Percentiles rank a stretch among this genome's conserved stretches.
These are phyloP conservation scores for Corynascus novoguineensis DNA, from an alignment of 495 filamentous ascomycete genomes.

Conservation along the genomic window DNA sequence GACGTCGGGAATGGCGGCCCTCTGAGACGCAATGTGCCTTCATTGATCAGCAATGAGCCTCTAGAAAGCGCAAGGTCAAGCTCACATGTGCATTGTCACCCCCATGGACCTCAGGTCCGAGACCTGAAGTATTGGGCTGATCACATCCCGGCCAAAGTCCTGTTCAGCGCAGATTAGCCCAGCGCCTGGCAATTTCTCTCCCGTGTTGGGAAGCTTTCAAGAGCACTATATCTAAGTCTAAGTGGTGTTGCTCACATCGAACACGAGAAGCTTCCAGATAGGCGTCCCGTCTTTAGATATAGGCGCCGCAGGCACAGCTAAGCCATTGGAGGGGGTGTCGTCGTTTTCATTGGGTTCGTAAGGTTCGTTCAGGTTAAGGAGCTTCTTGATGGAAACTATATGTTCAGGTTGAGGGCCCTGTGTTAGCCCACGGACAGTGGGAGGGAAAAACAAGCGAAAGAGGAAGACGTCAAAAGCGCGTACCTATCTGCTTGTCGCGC, in stretches of 20 bases:
- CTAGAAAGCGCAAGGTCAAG: not conserved
- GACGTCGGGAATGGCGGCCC: slow-evolving; percentile 93
- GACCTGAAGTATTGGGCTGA: slow-evolving; percentile 90
- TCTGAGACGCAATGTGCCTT: slow-evolving; percentile 66
- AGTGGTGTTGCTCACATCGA: slow-evolving; percentile 23
- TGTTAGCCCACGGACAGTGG: no score
- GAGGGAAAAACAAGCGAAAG: slow-evolving; percentile 1
- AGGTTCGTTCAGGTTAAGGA: slow-evolving; percentile 88
- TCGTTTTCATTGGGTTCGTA: slow-evolving; percentile 49
- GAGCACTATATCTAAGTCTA: no score
- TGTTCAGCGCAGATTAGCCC: slow-evolving; percentile 20
- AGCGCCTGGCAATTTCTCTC: slow-evolving; percentile 4
- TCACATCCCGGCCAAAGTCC: slow-evolving; percentile 60
- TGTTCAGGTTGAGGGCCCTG: no score
- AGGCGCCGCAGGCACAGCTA: slow-evolving; percentile 64
- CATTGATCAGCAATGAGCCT: not conserved
- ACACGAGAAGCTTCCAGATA: slow-evolving; percentile 48
- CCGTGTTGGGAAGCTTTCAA: no score
- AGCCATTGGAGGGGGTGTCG: slow-evolving; percentile 55
- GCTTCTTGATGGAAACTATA: slow-evolving; percentile 86
- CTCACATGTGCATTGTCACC: slow-evolving; percentile 86
- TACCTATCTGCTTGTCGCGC: slow-evolving; percentile 94
- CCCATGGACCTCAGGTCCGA: slow-evolving; percentile 89
- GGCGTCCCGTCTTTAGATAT: slow-evolving; percentile 86
- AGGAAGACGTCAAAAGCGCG: slow-evolving; percentile 36